Evolutionary conservation across 2,329 filamentous ascomycete species (phyloP).

Genomic region (Penicillium sp.): DNA sequence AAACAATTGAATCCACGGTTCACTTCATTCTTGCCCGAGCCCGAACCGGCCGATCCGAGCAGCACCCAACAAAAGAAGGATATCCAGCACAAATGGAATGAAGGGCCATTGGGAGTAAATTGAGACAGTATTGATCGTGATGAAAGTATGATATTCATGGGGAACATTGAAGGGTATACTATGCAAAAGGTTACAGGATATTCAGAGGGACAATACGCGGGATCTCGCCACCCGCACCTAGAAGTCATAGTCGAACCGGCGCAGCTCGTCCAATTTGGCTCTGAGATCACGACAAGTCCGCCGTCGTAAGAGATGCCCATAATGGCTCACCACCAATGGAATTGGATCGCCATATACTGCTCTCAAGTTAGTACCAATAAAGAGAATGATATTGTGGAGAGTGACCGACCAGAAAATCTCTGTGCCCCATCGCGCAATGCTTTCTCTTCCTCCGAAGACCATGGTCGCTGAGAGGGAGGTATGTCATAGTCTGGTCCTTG

Average conservation of each 20-base stretch:
- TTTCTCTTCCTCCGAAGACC: conserved; percentile 3
- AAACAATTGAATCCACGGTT: conserved; percentile 31
- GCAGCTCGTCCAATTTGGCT: background rate
- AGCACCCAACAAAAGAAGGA: background rate
- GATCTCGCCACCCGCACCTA: background rate
- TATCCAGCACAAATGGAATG: background rate
- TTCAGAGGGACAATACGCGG: background rate
- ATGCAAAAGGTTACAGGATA: background rate
- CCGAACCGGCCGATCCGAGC: conserved; percentile 11
- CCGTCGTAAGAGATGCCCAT: conserved; percentile 1
- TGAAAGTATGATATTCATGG: background rate
- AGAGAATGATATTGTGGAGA: background rate
- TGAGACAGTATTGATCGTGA: background rate
- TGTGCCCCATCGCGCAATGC: conserved; percentile 1
- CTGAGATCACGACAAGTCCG: conserved; percentile 6
- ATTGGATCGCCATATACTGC: background rate
- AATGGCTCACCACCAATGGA: conserved; percentile 3
- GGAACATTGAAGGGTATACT: background rate
- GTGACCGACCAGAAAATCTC: conserved; percentile 3
- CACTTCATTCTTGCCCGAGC: conserved; percentile 2
- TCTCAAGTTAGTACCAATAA: background rate
- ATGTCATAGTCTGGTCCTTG: background rate
- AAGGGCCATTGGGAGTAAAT: background rate
- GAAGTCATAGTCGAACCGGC: background rate
- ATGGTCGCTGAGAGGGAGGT: background rate